Evolutionary conservation across 2,329 filamentous ascomycete species (phyloP).

Genomic region (Pseudohalonectria lignicola): DNA sequence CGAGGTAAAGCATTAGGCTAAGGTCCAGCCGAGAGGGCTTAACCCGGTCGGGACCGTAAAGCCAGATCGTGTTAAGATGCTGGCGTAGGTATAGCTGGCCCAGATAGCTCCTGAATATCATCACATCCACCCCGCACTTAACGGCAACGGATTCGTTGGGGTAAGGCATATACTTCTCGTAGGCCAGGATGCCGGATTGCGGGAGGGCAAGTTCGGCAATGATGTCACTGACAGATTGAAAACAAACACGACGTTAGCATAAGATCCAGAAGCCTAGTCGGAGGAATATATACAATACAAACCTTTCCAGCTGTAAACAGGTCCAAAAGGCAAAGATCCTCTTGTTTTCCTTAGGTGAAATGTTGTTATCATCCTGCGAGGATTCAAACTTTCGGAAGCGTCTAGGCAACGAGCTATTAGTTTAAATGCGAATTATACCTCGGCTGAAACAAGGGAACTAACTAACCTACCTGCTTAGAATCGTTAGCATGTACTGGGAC

Average conservation of each 20-base stretch:
- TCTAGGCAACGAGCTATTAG: not conserved
- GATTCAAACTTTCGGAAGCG: too few relatives aligned
- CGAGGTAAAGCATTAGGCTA: too few relatives aligned
- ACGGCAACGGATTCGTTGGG: constrained; percentile 42
- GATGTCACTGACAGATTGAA: constrained; percentile 55
- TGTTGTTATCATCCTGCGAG: too few relatives aligned
- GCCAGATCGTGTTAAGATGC: constrained; percentile 44
- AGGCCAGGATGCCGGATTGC: constrained; percentile 48
- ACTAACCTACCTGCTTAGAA: constrained; percentile 59
- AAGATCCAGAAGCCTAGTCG: too few relatives aligned
- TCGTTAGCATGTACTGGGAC: constrained; percentile 50
- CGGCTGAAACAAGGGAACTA: too few relatives aligned
- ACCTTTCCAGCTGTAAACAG: constrained; percentile 86
- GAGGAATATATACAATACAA: constrained; percentile 12
- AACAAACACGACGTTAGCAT: constrained; percentile 1
- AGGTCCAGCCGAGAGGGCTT: too few relatives aligned
- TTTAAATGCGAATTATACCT: too few relatives aligned
- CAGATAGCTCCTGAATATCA: constrained; percentile 47
- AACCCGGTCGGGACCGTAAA: too few relatives aligned
- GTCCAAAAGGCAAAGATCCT: constrained; percentile 81
- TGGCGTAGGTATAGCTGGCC: constrained; percentile 55
- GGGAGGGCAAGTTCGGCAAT: constrained; percentile 69
- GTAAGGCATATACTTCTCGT: constrained; percentile 54
- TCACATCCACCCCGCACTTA: constrained; percentile 28
- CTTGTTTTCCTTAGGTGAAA: constrained; percentile 50